Percentiles rank a stretch among this genome's conserved stretches.
phyloP scores from a whole-genome alignment of 345 rosid species.

The Citrus reticulata region DNA sequence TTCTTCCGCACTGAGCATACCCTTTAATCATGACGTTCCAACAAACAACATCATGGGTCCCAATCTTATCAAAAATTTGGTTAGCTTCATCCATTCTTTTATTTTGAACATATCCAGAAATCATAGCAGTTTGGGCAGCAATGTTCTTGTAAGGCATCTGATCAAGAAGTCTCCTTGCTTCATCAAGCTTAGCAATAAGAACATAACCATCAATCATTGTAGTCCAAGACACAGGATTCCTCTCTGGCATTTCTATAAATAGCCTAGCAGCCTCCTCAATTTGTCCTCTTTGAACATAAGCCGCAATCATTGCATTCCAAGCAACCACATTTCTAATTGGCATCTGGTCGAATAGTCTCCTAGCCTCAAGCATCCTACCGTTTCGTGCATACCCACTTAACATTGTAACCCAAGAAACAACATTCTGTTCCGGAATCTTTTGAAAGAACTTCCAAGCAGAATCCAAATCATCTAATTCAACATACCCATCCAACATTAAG shows the following conservation, averaged over 20 bases:
- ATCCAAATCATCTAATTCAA: neutral
- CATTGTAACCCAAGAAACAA: constrained; percentile 39
- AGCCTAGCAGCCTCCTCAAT: constrained; percentile 35
- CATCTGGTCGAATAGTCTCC: constrained; percentile 31
- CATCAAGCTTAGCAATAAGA: constrained; percentile 27
- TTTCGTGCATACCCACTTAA: constrained; percentile 28
- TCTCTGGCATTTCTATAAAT: constrained; percentile 37
- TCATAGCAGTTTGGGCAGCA: constrained; percentile 36
- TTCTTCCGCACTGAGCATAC: constrained; percentile 29
- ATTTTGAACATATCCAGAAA: constrained; percentile 32
- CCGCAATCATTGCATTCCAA: constrained; percentile 45
- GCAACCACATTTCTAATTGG: constrained; percentile 33
- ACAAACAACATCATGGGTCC: constrained; percentile 29
- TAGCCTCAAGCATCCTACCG: constrained; percentile 26
- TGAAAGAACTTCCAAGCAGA: constrained; percentile 7
- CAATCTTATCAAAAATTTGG: constrained; percentile 25
- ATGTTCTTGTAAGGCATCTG: constrained; percentile 28
- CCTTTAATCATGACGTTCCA: constrained; percentile 41
- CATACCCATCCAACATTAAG: constrained; percentile 5
- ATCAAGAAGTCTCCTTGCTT: constrained; percentile 31
- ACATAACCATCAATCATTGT: constrained; percentile 38
- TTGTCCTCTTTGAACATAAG: constrained; percentile 19
- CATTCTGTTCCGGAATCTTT: neutral
- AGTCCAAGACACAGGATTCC: constrained; percentile 40
- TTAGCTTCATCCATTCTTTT: constrained; percentile 28